These are phyloP conservation scores for Prunus mira DNA, from an alignment of 306 rosid species.

Conservation along the genomic window DNA sequence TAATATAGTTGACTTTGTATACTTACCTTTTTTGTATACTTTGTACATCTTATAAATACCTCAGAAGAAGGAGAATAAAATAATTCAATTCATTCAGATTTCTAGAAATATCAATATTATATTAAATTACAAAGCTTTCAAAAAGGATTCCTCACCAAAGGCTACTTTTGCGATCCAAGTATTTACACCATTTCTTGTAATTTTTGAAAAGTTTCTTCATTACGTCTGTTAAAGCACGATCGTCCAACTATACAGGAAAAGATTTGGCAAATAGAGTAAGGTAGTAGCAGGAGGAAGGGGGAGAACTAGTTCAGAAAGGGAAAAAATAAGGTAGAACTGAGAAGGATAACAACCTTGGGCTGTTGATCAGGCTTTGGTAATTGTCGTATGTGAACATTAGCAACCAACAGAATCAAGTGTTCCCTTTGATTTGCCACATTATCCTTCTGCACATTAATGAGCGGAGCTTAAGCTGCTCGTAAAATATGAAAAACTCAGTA, in stretches of 20 bases:
- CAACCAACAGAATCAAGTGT: constrained; percentile 92
- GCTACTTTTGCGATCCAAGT: constrained; percentile 95
- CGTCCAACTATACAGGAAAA: constrained; percentile 65
- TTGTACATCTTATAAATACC: too few species aligned
- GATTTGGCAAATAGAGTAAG: not conserved
- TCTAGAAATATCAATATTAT: not conserved
- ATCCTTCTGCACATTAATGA: constrained; percentile 54
- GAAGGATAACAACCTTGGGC: constrained; percentile 54
- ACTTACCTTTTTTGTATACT: too few species aligned
- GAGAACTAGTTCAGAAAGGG: constrained; percentile 15
- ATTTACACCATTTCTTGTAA: constrained; percentile 94
- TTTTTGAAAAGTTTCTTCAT: constrained; percentile 94
- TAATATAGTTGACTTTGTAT: too few species aligned
- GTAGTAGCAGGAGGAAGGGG: constrained; percentile 16
- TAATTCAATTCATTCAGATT: too few species aligned
- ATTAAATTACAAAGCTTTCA: not conserved
- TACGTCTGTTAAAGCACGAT: constrained; percentile 69
- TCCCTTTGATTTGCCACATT: constrained; percentile 98
- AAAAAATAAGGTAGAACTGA: constrained; percentile 9
- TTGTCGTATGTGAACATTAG: constrained; percentile 83
- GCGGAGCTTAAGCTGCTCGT: constrained; percentile 19
- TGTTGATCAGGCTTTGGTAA: constrained; percentile 65
- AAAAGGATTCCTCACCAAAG: constrained; percentile 68
- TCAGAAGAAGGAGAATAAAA: too few species aligned
- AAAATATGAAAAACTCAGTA: constrained; percentile 21